phyloP scores from a whole-genome alignment of 768 basidiomycete species.

The Phanerodontia chrysosporium region DNA sequence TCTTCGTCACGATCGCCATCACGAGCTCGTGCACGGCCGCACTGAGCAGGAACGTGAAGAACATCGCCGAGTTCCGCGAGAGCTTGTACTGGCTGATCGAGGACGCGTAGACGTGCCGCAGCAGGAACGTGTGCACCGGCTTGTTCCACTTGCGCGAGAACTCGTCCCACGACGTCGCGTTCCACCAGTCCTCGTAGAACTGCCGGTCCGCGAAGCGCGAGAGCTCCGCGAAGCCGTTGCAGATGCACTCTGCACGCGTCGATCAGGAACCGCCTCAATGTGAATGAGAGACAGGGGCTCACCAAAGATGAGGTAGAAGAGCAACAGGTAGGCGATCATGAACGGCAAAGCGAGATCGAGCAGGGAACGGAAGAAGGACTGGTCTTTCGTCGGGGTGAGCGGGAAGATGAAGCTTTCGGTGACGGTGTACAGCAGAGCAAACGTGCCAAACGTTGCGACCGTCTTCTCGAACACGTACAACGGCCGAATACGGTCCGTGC shows the following conservation, averaged over 20 bases:
- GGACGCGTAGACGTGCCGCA: conserved; percentile 93
- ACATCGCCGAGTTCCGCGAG: conserved; percentile 78
- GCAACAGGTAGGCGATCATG: conserved; percentile 85
- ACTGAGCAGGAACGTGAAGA: conserved; percentile 88
- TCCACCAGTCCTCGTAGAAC: conserved; percentile 99
- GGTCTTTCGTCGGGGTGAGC: conserved; percentile 60
- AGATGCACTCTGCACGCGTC: conserved; percentile 74
- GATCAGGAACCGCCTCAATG: conserved; percentile 7
- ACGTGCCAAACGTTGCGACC: conserved; percentile 92
- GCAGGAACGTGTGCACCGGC: conserved; percentile 89
- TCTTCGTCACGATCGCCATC: conserved; percentile 93
- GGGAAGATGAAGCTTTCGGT: conserved; percentile 95
- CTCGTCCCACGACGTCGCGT: conserved; percentile 94
- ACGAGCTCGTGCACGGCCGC: conserved; percentile 92
- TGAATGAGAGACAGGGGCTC: conserved; percentile 16
- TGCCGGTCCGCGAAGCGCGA: conserved; percentile 94
- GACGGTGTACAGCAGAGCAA: conserved; percentile 88
- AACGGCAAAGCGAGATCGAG: conserved; percentile 90
- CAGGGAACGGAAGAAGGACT: conserved; percentile 71
- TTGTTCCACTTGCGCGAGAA: conserved; percentile 99
- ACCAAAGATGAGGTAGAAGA: conserved; percentile 88
- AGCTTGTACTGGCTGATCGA: conserved; percentile 74
- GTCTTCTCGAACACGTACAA: conserved; percentile 68
- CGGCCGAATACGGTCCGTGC: conserved; percentile 54
- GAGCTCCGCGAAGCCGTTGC: conserved; percentile 92